Evolutionary conservation across 2,329 filamentous ascomycete species (phyloP).

Genomic region (Purpureocillium lavendulum): DNA sequence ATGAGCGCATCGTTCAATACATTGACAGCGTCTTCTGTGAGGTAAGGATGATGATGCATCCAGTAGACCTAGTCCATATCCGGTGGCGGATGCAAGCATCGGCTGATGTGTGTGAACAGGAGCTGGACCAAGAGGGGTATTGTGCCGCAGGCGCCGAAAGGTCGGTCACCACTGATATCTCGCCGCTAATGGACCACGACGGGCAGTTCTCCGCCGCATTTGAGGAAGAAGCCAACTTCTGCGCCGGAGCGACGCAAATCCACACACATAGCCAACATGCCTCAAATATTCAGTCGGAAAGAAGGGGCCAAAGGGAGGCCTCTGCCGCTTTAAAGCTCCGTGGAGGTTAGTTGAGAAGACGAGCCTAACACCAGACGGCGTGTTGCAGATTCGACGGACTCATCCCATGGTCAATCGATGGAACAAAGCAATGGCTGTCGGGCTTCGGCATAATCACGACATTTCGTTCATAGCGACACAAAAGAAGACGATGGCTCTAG

Average conservation of each 20-base stretch:
- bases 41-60: too few relatives aligned
- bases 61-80: too few relatives aligned
- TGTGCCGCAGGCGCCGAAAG: not conserved
- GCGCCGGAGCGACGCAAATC: not conserved
- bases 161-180: not conserved
- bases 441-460: not conserved
- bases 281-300: not conserved
- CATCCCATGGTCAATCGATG: not conserved
- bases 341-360: not conserved
- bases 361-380: not conserved
- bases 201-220: not conserved
- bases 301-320: not conserved
- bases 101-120: not conserved
- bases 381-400: not conserved
- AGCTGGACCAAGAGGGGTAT: not conserved
- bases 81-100: too few relatives aligned
- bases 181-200: not conserved
- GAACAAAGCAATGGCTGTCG: not conserved
- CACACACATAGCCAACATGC: not conserved
- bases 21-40: not conserved
- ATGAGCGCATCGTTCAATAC: not conserved
- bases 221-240: not conserved
- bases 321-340: not conserved
- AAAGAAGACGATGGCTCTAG: slow-evolving; percentile 1
- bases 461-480: not conserved